A percentile compares a stretch with the other conserved stretches of the same genome.
Evolutionary conservation across 169 alveolate species (phyloP).

Genomic region (Eimeria maxima): DNA sequence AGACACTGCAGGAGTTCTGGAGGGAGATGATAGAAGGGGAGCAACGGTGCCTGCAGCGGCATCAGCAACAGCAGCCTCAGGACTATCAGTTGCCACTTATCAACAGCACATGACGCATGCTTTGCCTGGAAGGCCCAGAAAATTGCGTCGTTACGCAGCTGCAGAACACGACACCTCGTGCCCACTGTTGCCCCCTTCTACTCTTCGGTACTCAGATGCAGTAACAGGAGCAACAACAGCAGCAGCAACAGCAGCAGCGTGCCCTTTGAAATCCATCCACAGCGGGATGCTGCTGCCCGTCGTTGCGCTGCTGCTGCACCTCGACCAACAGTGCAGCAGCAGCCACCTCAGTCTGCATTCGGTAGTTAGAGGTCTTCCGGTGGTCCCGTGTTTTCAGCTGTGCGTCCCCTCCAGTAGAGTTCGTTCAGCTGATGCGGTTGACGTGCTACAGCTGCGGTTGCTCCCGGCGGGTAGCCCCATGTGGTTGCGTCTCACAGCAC

Average conservation of each 20-base stretch:
- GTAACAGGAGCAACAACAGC: not conserved
- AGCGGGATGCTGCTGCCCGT: conserved; percentile 19
- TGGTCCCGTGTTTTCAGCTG: conserved; percentile 54
- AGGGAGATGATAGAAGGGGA: not conserved
- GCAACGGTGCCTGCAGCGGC: not conserved
- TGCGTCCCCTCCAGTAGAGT: too few species aligned
- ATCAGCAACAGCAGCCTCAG: conserved; percentile 37
- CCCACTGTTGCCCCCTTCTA: not conserved
- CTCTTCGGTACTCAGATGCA: not conserved
- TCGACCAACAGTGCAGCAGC: conserved; percentile 19
- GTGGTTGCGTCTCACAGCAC: conserved; percentile 56
- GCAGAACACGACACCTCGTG: not conserved
- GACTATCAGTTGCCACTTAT: not conserved
- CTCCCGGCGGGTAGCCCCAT: conserved; percentile 43
- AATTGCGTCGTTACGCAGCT: conserved; percentile 12
- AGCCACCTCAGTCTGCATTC: not conserved
- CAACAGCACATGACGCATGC: not conserved
- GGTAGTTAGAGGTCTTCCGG: not conserved
- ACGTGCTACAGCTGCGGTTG: conserved; percentile 37
- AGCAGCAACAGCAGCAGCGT: not conserved
- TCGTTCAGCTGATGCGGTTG: too few species aligned
- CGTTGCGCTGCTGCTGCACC: conserved; percentile 62
- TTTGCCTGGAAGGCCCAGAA: not conserved
- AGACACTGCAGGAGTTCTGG: not conserved
- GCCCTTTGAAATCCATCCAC: not conserved